Base-by-base conservation (phyloP, 148 eudicot genomes). In the Cornus florida region DNA sequence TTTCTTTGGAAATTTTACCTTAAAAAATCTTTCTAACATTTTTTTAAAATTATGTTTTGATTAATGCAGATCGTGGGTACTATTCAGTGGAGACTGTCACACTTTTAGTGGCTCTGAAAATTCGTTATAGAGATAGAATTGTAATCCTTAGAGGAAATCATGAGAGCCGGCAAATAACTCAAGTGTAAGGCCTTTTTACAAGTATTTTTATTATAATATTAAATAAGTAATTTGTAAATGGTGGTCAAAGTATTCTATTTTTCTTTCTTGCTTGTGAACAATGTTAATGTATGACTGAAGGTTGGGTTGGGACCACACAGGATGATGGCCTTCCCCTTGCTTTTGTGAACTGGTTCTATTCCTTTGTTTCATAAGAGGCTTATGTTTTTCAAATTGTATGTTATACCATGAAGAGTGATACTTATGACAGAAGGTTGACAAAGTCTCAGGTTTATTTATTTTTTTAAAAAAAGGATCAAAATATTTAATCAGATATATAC, bases 41-140 rank as follows among this genome's bases (percentile, higher is more conserved):
- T 75, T 48, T 28, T 75, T 48, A 20, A 32, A 33, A 64, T 20
- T 23, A 4, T 67, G 35, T 22, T 35, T 50, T 32, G 69, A 62
- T 43, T 69, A 6, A 11, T 56, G 73, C 81, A 84, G 86, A 84
- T 68, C 86, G 86, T 69, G 86, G 86, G 6, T 84, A 84, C 71
- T 84, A 84, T 69, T 84, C 86, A 11, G 86, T 84, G 73, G 86
- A 84, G 77, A 84, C 86, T n/a, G 86, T 84, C 46, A 76, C 83
- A 41, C 78, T 84, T 41, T 74, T 84, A 57, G 86, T 84, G 39
- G 86, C 86, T 48, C 77, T 84, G 72, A 84, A 84, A 80, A 83
- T 84, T 67, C 83, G 86, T 67, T 84, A 84, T 69, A 80, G 81
- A 72, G 86, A 84, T 68, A 84, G 83, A 77, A 71, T 84, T 73